These are phyloP conservation scores for Volvox carteri DNA, from an alignment of 163 green algal genomes.

Conservation along the genomic window DNA sequence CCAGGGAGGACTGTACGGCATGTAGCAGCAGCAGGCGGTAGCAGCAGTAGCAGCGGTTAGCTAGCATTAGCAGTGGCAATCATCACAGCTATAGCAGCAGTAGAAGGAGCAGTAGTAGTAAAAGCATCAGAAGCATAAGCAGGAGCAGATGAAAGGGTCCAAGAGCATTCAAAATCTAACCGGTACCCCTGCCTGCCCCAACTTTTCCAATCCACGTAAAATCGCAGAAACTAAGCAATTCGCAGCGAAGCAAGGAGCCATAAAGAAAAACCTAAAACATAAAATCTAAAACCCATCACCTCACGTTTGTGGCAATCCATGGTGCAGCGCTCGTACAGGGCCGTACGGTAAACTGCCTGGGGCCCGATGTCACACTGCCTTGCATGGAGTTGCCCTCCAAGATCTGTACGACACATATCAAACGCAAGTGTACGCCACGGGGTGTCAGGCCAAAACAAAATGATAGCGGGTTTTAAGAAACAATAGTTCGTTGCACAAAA, in stretches of 20 bases:
- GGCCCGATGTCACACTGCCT: background rate
- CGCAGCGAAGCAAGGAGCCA: too few species aligned
- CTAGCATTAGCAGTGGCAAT: too few species aligned
- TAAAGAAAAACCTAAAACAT: too few species aligned
- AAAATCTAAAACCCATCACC: too few species aligned
- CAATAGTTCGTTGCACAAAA: too few species aligned
- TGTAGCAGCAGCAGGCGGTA: background rate
- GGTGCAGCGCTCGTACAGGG: constrained; percentile 22
- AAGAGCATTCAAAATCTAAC: background rate
- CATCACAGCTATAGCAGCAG: background rate
- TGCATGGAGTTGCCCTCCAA: background rate
- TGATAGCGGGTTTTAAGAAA: too few species aligned
- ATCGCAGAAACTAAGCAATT: too few species aligned
- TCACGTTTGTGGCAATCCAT: background rate
- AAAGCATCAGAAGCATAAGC: background rate
- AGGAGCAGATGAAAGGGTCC: background rate
- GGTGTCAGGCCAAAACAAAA: background rate
- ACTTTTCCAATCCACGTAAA: too few species aligned
- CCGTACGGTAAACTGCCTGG: constrained; percentile 13
- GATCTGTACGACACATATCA: background rate
- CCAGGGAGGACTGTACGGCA: background rate
- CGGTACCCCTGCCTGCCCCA: background rate
- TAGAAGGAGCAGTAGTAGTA: background rate
- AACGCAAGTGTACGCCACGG: background rate
- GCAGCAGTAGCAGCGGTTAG: too few species aligned